Evolutionary conservation across 345 rosid genomes (phyloP), one percentile per base, ranked within the genome.

Genomic region (Geranium brycei): DNA sequence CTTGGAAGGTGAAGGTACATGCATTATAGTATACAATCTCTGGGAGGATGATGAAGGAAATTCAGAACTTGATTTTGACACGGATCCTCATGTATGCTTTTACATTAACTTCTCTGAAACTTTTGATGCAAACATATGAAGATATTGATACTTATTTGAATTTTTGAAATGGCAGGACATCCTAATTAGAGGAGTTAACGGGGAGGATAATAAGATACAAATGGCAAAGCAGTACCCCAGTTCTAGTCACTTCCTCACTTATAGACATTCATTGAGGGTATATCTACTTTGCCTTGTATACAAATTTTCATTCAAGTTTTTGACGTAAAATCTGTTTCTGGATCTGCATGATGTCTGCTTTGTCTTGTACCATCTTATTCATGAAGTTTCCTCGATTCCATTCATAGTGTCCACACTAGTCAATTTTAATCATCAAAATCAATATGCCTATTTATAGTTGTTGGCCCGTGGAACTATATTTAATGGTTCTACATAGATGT

Each of bases 11-110:
- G 83, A 83, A 66, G 91, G 95, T 4, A 85, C 92, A 3, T 77
- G 83, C 19, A 78, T 90, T 13, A 76, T 87, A 41, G 76, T 86
- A 19, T 86, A 87, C 68, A 90, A 90, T 69, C 83, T 90, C 51
- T 90, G 91, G 95, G 92, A 87, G 55, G 95, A 84, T 19, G 97
- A 87, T 15, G 85, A 83, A 59, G 83, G 82, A 38, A 31, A 71
- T 23, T 59, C 80, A 68, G 97, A 90, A 61, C 83, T 90, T n/a
- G 91, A 90, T 74, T 90, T 90, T 32, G 87, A 78, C 18, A 66
- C 86, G 0, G 83, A 85, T 69, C 73, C 71, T 55, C 74, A 84
- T 67, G 95, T 85, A 83, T 19, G 66, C 51, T 57, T 69, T 62
- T 16, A 64, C 15, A 19, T 23, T 23, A 23, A 0, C 28, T 57